A percentile compares a stretch with the other conserved stretches of the same genome.
These are phyloP conservation scores for Podila epigama DNA, from an alignment of 192 early-diverging fungal species.

Conservation along the genomic window DNA sequence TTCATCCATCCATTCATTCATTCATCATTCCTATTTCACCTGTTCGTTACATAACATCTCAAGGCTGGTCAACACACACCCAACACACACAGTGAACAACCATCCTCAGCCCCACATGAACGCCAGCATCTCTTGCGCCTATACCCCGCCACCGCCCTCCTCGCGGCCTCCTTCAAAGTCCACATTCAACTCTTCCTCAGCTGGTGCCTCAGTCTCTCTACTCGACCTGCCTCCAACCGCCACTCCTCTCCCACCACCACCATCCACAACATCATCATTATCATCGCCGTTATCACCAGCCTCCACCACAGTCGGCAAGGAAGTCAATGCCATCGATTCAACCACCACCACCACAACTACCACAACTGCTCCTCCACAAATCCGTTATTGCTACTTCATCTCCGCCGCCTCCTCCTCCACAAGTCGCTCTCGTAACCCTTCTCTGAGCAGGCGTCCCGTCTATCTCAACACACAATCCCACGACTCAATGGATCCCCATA, in stretches of 20 bases:
- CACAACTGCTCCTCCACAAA: constrained; percentile 17
- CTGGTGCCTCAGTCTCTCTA: too few species aligned
- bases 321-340: background rate
- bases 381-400: constrained; percentile 49
- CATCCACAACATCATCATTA: background rate
- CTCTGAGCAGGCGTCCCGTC: constrained; percentile 10
- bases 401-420: constrained; percentile 19
- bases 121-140: constrained; percentile 19
- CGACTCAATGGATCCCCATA: too few species aligned
- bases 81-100: background rate
- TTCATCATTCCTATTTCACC: background rate
- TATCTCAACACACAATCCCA: constrained; percentile 29
- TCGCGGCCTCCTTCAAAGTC: constrained; percentile 8
- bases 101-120: constrained; percentile 14
- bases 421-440: constrained; percentile 3
- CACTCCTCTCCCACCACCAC: constrained; percentile 17
- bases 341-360: background rate
- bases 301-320: too few species aligned
- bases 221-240: too few species aligned
- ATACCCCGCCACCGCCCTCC: constrained; percentile 41
- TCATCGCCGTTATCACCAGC: too few species aligned
- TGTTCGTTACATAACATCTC: background rate
- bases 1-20: background rate
- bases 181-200: constrained; percentile 12
- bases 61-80: background rate